phyloP scores from a whole-genome alignment of 2,329 filamentous ascomycete genomes.

The Teratosphaeriaceae sp. region DNA sequence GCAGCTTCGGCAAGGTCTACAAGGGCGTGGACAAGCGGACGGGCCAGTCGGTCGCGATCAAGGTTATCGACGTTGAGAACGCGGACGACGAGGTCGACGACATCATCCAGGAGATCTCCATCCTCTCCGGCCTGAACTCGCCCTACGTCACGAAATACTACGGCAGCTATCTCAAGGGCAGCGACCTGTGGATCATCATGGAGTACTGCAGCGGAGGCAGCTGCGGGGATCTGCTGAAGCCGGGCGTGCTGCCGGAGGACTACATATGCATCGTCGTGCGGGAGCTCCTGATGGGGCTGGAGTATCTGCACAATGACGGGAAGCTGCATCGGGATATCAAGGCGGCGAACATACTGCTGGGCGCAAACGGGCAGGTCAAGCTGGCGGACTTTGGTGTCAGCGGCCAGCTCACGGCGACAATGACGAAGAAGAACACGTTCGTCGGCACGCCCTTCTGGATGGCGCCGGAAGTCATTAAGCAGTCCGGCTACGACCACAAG shows the following conservation, averaged over 20 bases:
- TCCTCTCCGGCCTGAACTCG: slow-evolving; percentile 90
- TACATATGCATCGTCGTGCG: slow-evolving; percentile 95
- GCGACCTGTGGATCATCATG: slow-evolving; percentile 99
- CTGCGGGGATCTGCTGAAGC: slow-evolving; percentile 93
- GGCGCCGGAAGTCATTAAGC: slow-evolving; percentile 97
- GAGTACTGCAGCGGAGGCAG: slow-evolving; percentile 97
- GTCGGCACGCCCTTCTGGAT: slow-evolving; percentile 99
- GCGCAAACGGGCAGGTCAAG: slow-evolving; percentile 90
- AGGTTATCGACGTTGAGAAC: slow-evolving; percentile 97
- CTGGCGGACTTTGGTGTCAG: slow-evolving; percentile 96
- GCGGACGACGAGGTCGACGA: slow-evolving; percentile 99
- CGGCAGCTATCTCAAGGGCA: slow-evolving; percentile 92
- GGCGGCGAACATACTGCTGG: slow-evolving; percentile 90
- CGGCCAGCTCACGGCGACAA: slow-evolving; percentile 90
- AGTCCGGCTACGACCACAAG: slow-evolving; percentile 96
- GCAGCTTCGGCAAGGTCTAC: slow-evolving; percentile 97
- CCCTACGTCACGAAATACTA: slow-evolving; percentile 97
- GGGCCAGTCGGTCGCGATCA: slow-evolving; percentile 92
- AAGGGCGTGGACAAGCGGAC: slow-evolving; percentile 95
- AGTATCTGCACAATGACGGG: slow-evolving; percentile 91
- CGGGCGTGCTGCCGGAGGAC: slow-evolving; percentile 82
- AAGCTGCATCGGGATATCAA: slow-evolving; percentile 97
- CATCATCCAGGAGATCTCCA: slow-evolving; percentile 98
- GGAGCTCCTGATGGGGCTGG: slow-evolving; percentile 81
- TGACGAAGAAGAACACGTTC: slow-evolving; percentile 99